Conservation (phyloP, 768 basidiomycete genomes). For the Kondoa subrosea region DNA sequence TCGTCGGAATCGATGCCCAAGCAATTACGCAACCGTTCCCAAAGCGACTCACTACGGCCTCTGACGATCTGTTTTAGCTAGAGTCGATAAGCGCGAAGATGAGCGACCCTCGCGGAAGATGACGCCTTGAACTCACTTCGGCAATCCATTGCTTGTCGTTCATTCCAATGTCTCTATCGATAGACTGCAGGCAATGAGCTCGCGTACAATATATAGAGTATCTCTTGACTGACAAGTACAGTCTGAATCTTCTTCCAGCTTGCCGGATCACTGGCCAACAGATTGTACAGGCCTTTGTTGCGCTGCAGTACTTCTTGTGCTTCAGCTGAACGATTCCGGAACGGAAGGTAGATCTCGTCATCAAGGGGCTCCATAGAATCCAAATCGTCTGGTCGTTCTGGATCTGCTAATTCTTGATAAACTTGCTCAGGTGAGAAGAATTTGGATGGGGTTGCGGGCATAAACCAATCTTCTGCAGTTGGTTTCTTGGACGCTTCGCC, state of each 20-base stretch:
- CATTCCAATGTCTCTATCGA: not conserved
- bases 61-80: too few species aligned
- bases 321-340: not conserved
- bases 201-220: too few species aligned
- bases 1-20: not conserved
- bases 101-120: not conserved
- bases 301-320: not conserved
- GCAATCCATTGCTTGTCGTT: not conserved
- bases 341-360: slow-evolving; percentile 2
- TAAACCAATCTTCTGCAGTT: not conserved
- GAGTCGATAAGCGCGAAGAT: too few species aligned
- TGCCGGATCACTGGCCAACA: too few species aligned
- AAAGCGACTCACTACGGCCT: too few species aligned
- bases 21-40: not conserved
- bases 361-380: not conserved
- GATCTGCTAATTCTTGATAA: not conserved
- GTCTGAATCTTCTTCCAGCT: too few species aligned
- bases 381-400: not conserved
- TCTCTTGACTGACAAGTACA: too few species aligned
- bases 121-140: not conserved
- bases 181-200: too few species aligned
- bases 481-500: not conserved
- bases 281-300: not conserved
- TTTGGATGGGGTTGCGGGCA: not conserved
- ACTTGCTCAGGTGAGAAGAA: slow-evolving; percentile 1